Percentiles rank a stretch among this genome's conserved stretches.
phyloP scores from a whole-genome alignment of 306 rosid species.

The Prunus persica region DNA sequence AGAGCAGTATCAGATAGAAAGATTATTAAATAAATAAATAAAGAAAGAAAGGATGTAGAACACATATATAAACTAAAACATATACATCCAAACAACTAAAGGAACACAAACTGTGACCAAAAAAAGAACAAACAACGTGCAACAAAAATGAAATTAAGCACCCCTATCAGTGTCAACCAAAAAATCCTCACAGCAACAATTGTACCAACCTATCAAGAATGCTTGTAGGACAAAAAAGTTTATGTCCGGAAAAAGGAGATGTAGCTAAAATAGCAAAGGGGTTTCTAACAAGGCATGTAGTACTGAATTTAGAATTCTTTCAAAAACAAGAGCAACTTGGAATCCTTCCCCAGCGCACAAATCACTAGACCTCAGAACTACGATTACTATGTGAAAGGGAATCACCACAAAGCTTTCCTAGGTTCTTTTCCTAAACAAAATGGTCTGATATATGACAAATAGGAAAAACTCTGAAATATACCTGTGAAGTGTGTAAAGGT shows the following conservation, averaged over 20 bases:
- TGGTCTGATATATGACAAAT: background rate
- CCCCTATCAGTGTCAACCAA: background rate
- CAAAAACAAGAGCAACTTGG: background rate
- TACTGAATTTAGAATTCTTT: background rate
- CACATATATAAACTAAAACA: background rate
- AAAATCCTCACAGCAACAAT: background rate
- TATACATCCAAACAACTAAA: background rate
- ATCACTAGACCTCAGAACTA: background rate
- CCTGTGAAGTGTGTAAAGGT: slow-evolving; percentile 99
- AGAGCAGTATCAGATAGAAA: background rate
- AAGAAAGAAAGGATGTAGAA: background rate
- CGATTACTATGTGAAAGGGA: background rate
- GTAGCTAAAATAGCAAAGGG: background rate
- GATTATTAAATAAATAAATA: background rate
- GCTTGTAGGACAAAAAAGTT: background rate
- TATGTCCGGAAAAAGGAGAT: background rate
- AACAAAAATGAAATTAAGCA: background rate
- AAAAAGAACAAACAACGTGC: background rate
- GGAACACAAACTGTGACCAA: background rate
- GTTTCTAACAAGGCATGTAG: background rate
- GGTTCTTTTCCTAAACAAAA: background rate
- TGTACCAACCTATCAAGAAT: background rate
- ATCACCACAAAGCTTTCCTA: slow-evolving; percentile 8
- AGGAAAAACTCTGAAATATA: slow-evolving; percentile 14
- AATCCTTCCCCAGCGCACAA: background rate